Percentiles rank a stretch among this genome's conserved stretches.
These are phyloP conservation scores for Fraxinus floribunda DNA, from an alignment of 305 asterid species.

Conservation along the genomic window DNA sequence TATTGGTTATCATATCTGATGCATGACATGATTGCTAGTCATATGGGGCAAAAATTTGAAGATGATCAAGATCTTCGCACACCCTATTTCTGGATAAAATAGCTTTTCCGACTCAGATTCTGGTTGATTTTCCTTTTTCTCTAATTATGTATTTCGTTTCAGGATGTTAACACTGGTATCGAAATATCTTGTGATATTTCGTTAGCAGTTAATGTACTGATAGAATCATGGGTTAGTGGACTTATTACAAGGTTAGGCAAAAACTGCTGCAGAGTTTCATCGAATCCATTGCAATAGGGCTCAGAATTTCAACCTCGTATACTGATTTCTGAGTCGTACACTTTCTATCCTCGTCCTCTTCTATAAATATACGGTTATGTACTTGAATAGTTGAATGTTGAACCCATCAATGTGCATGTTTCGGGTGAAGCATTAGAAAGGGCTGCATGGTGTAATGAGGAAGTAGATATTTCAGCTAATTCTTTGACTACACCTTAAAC, in stretches of 20 bases:
- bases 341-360: not conserved
- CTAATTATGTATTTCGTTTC: not conserved
- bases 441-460: not conserved
- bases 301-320: too few species aligned
- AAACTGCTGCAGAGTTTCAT: not conserved
- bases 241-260: not conserved
- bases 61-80: not conserved
- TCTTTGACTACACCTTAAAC: too few species aligned
- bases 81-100: not conserved
- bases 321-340: too few species aligned
- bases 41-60: not conserved
- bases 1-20: not conserved
- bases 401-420: not conserved
- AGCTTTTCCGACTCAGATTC: not conserved
- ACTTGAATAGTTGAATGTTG: not conserved
- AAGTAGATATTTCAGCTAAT: not conserved
- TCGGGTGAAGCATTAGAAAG: not conserved
- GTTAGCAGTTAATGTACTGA: not conserved
- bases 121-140: not conserved
- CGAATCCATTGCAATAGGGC: too few species aligned
- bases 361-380: not conserved
- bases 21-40: not conserved
- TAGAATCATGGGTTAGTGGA: not conserved
- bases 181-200: not conserved
- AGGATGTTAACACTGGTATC: not conserved